phyloP scores from a whole-genome alignment of 1,284 basidiomycete genomes.

The Cryptococcus deneoformans region DNA sequence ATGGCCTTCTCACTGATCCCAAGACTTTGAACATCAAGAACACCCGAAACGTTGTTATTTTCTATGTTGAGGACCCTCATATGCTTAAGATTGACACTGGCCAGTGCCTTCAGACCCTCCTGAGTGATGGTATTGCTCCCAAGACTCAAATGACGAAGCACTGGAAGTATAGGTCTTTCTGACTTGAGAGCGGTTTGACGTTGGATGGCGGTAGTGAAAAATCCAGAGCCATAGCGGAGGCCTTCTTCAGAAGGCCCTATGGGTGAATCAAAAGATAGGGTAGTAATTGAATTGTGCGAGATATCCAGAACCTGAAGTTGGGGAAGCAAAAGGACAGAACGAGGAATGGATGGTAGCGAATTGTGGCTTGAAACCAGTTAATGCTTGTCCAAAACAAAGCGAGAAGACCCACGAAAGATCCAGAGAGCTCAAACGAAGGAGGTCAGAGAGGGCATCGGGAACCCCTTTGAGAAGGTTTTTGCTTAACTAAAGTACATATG shows the following conservation, averaged over 20 bases:
- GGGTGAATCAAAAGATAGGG: constrained; percentile 34
- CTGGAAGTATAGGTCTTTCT: constrained; percentile 26
- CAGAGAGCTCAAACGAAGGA: constrained; percentile 37
- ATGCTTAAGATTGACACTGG: constrained; percentile 6
- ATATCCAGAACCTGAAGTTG: constrained; percentile 41
- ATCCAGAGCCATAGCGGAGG: constrained; percentile 41
- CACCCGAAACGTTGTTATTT: constrained; percentile 29
- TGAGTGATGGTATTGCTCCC: constrained; percentile 32
- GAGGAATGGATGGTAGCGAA: constrained; percentile 32
- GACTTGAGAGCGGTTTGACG: constrained; percentile 24
- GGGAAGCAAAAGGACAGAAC: constrained; percentile 38
- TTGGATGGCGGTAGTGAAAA: constrained; percentile 41
- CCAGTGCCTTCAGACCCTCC: constrained; percentile 19
- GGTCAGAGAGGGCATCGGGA: constrained; percentile 42
- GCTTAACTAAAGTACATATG: constrained; percentile 22
- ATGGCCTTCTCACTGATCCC: constrained; percentile 21
- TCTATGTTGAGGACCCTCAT: constrained; percentile 35
- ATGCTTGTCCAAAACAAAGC: background rate
- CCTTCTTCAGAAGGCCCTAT: constrained; percentile 41
- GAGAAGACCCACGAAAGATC: constrained; percentile 40
- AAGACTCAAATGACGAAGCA: constrained; percentile 33
- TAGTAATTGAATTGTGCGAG: constrained; percentile 38
- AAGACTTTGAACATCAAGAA: constrained; percentile 16
- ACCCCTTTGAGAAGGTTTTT: constrained; percentile 34
- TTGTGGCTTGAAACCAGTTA: constrained; percentile 29